Percentiles rank a stretch among this genome's conserved stretches.
These are phyloP conservation scores for Puccinia novopanici DNA, from an alignment of 1,284 basidiomycete species.

Conservation along the genomic window DNA sequence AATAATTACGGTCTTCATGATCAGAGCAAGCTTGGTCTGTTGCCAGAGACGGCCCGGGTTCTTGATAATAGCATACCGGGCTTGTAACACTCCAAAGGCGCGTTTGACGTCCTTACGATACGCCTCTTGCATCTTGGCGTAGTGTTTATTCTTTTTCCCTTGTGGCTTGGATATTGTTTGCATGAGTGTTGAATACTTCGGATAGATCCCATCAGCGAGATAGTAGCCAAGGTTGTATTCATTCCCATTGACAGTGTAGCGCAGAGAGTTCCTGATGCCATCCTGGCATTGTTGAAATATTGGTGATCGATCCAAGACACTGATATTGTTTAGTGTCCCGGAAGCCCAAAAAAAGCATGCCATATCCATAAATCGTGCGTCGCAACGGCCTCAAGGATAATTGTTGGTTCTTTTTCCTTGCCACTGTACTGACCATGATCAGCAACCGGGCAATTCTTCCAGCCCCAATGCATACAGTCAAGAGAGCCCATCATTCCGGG, in stretches of 20 bases:
- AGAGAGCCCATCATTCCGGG: too few relatives aligned
- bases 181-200: background rate
- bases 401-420: constrained; percentile 9
- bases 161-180: constrained; percentile 4
- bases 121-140: constrained; percentile 11
- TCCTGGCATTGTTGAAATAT: constrained; percentile 8
- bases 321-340: too few relatives aligned
- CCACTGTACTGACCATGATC: background rate
- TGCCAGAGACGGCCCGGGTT: background rate
- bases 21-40: background rate
- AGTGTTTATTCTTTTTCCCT: constrained; percentile 11
- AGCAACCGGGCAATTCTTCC: too few relatives aligned
- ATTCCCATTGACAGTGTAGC: constrained; percentile 2
- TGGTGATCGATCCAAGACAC: too few relatives aligned
- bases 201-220: constrained; percentile 23
- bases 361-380: constrained; percentile 11
- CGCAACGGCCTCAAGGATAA: background rate
- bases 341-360: too few relatives aligned
- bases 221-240: constrained; percentile 22
- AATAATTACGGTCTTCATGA: constrained; percentile 9
- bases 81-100: constrained; percentile 30
- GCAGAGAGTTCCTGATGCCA: background rate
- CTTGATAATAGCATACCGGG: background rate
- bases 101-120: constrained; percentile 10
- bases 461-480: too few relatives aligned